A percentile compares a stretch with the other conserved stretches of the same genome.
These are phyloP conservation scores for Entamoeba histolytica DNA, from an alignment of 208 protist genomes.

Conservation along the genomic window DNA sequence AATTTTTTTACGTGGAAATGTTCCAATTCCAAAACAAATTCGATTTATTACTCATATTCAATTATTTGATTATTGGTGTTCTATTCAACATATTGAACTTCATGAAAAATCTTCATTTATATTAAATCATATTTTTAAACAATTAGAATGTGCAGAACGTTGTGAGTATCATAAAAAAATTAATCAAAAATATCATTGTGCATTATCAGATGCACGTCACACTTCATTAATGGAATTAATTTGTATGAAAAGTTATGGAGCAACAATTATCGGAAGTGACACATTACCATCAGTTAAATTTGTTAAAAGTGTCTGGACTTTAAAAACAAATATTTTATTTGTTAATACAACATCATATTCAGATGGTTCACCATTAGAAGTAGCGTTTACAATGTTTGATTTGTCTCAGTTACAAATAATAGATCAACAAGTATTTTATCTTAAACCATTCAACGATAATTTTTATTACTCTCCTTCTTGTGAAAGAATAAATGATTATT, in stretches of 20 bases:
- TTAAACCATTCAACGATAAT: neutral
- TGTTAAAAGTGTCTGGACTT: neutral
- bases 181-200: neutral
- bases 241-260: neutral
- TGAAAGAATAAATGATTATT: neutral
- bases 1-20: neutral
- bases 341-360: neutral
- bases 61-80: neutral
- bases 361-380: neutral
- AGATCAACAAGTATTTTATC: neutral
- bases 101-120: neutral
- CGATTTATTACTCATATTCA: neutral
- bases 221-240: neutral
- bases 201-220: neutral
- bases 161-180: neutral
- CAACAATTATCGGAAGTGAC: neutral
- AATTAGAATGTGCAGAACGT: neutral
- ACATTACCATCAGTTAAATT: neutral
- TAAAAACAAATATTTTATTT: neutral
- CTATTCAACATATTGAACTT: neutral
- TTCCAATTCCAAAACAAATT: neutral
- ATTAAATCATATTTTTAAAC: neutral
- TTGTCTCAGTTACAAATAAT: neutral
- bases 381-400: neutral
- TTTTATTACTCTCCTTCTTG: neutral